These are phyloP conservation scores for Cladosporium cucumerinum DNA, from an alignment of 2,329 filamentous ascomycete genomes.

Conservation along the genomic window DNA sequence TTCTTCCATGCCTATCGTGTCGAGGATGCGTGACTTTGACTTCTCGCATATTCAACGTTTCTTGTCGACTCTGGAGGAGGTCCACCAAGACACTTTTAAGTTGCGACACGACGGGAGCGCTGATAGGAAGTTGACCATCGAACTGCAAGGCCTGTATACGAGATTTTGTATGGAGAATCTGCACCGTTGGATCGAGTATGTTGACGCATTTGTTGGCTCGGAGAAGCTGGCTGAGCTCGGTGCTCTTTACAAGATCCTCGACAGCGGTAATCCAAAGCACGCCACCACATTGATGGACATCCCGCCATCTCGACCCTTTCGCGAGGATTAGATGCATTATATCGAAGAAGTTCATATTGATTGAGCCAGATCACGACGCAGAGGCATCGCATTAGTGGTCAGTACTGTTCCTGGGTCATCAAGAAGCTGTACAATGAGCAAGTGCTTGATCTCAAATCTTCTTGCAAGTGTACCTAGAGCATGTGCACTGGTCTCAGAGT, in stretches of 20 bases:
- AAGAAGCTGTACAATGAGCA: too few species aligned
- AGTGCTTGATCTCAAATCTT: too few species aligned
- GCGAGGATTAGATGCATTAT: too few species aligned
- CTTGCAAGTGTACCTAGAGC: too few species aligned
- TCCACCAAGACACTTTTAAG: not conserved
- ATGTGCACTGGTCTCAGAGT: too few species aligned
- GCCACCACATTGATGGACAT: too few species aligned
- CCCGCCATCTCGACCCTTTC: too few species aligned
- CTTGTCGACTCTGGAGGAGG: not conserved
- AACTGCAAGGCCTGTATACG: not conserved
- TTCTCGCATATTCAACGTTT: not conserved
- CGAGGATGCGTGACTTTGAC: not conserved
- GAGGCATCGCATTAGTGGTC: too few species aligned
- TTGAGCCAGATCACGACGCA: too few species aligned
- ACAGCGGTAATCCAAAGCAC: too few species aligned
- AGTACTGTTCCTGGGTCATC: too few species aligned
- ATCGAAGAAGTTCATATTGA: too few species aligned
- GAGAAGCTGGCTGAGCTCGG: not conserved
- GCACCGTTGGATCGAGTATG: not conserved
- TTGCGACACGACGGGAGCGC: not conserved
- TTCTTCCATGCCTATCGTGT: not conserved
- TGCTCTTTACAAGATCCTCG: not conserved
- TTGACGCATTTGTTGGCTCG: not conserved
- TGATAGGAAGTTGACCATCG: not conserved
- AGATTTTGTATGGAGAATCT: not conserved